Conservation (phyloP, 352 stramenopile species). For the Phytophthora multivora region DNA sequence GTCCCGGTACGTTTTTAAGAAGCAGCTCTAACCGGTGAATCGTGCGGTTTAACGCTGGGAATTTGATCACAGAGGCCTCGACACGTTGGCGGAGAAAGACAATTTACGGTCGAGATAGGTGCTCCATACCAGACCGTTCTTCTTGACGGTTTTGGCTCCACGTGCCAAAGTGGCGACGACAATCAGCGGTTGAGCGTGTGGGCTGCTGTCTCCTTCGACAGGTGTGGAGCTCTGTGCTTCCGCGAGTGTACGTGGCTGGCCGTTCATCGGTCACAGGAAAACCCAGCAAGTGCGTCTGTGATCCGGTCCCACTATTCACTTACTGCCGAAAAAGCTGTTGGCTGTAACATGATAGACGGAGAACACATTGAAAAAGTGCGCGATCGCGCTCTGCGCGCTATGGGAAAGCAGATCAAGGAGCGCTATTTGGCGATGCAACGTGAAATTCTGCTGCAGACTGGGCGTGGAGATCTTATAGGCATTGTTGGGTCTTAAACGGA, state of each 20-base stretch:
- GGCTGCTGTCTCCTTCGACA: conserved; percentile 19
- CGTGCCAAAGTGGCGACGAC: neutral
- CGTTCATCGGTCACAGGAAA: conserved; percentile 1
- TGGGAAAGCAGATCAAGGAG: conserved; percentile 17
- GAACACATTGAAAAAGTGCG: conserved; percentile 16
- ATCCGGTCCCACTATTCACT: conserved; percentile 16
- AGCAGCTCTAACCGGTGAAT: no score
- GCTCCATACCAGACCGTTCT: conserved; percentile 15
- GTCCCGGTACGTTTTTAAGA: conserved; percentile 1
- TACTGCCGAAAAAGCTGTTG: conserved; percentile 17
- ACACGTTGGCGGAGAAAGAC: neutral
- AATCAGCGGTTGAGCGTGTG: conserved; percentile 7
- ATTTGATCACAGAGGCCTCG: neutral
- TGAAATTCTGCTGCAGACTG: conserved; percentile 5
- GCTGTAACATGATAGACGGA: conserved; percentile 10
- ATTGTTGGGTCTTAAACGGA: conserved; percentile 3
- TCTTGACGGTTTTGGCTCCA: conserved; percentile 20
- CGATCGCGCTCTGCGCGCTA: conserved; percentile 2
- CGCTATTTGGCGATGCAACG: conserved; percentile 21
- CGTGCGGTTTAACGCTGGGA: no score
- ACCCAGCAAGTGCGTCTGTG: conserved; percentile 9
- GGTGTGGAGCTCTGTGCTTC: conserved; percentile 21
- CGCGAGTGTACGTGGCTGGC: conserved; percentile 17
- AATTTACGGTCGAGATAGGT: conserved; percentile 22
- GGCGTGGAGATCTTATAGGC: conserved; percentile 9